Evolutionary conservation across 73 alveolate species (phyloP).

Genomic region (Paramecium octaurelia): DNA sequence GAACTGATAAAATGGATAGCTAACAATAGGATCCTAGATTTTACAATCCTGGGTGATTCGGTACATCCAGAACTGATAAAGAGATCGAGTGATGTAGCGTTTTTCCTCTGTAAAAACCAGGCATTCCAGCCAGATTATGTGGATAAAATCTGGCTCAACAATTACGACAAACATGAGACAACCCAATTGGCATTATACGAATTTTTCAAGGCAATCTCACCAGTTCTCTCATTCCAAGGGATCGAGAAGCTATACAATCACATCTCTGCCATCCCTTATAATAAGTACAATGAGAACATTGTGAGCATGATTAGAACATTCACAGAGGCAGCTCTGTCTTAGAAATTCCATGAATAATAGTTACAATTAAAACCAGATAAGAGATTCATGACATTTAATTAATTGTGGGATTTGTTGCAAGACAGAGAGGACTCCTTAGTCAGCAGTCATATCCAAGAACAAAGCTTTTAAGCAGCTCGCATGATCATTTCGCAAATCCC

Average conservation of each 20-base stretch:
- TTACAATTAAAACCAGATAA: background rate
- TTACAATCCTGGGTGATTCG: conserved; percentile 20
- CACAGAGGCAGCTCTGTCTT: conserved; percentile 23
- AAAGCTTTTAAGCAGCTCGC: background rate
- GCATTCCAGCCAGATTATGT: background rate
- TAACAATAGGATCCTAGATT: conserved; percentile 2
- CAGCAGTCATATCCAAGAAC: background rate
- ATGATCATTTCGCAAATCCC: background rate
- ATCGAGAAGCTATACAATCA: background rate
- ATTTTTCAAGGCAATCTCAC: conserved; percentile 41
- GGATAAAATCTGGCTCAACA: background rate
- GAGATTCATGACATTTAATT: conserved; percentile 21
- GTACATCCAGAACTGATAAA: conserved; percentile 60
- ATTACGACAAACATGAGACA: conserved; percentile 54
- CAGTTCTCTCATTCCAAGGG: background rate
- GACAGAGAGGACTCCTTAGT: conserved; percentile 21
- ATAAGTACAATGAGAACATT: background rate
- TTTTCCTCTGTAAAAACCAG: conserved; percentile 14
- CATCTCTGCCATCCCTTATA: background rate
- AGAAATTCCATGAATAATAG: background rate
- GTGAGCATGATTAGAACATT: conserved; percentile 4
- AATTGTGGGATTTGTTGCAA: background rate
- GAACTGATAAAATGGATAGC: conserved; percentile 26
- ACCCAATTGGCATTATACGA: conserved; percentile 29
- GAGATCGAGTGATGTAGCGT: conserved; percentile 30